Conservation (phyloP, 1,284 basidiomycete species). For the Sporisorium scitamineum region DNA sequence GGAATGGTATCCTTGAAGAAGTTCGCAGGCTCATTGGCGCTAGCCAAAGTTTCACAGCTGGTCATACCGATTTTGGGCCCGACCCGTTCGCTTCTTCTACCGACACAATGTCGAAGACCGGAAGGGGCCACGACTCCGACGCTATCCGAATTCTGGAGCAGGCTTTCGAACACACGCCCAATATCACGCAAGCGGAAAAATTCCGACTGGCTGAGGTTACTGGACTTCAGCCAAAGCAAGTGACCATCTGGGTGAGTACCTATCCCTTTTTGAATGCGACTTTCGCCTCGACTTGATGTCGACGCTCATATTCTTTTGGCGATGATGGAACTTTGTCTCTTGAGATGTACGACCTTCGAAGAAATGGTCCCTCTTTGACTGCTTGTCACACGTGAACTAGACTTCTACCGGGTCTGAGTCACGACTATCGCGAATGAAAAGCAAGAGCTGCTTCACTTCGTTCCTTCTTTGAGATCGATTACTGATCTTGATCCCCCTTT, state of each 20-base stretch:
- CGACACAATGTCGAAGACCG: not conserved
- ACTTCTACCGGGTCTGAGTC: not conserved
- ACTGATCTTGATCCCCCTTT: not conserved
- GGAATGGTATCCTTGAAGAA: not conserved
- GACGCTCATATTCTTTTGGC: not conserved
- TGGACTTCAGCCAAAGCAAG: constrained; percentile 64
- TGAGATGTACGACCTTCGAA: not conserved
- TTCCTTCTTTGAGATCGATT: not conserved
- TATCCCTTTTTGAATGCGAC: not conserved
- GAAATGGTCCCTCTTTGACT: not conserved
- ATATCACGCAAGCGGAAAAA: constrained; percentile 67
- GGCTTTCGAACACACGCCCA: constrained; percentile 60
- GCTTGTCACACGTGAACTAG: not conserved
- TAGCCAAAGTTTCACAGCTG: not conserved
- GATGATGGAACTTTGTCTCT: constrained; percentile 1
- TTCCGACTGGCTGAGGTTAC: constrained; percentile 59
- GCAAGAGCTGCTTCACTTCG: not conserved
- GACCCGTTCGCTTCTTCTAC: not conserved
- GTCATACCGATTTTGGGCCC: not conserved
- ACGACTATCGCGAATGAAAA: not conserved
- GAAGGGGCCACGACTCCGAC: constrained; percentile 41
- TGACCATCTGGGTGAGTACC: constrained; percentile 68
- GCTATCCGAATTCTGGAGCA: constrained; percentile 59
- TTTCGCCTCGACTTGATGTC: not conserved
- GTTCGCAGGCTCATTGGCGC: not conserved